Evolutionary conservation across 495 filamentous ascomycete genomes (phyloP), one percentile per base, ranked within the genome.

Genomic region (Parachaetomium inaequale): DNA sequence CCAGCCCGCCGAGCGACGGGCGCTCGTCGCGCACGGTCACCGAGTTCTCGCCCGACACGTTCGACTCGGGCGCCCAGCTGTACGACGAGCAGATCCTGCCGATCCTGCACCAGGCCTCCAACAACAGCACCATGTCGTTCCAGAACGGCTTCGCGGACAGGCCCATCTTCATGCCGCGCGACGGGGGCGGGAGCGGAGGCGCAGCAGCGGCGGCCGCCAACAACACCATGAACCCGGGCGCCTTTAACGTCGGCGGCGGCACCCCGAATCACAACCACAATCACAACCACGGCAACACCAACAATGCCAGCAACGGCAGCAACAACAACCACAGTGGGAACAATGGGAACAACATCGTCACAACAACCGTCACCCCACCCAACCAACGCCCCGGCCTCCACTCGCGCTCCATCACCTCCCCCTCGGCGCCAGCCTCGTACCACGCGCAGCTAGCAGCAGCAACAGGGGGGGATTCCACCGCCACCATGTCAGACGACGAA

Each of bases 1-100:
- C 79, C 31, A 80, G 75, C 62, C 81, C 84, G 7, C 78, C 81
- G 3, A 84, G 69, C 71, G 83, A 75, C 69, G 77, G 81, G 7
- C 77, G 78, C 2, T 83, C 85, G 17, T 84, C 87, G n/a, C 82
- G 83, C 31, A 85, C 82, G 15, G 84, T 87, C 61, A 83, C 87
- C 61, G 76, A 88, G 78, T 74, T 84, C 53, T 87, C 82, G 17
- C 76, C 78, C 17, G 82, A 81, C 54, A 77, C 75, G 51, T 85
- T 85, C 38, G 92, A 96, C 61, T 87, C 86, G 32, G 88, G 86
- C 19, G 91, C 92, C 14, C 88, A 91, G 69, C 80, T 97, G 4
- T 98, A 98, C 71, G 93, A 98, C 69, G 93, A 93, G 69, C 89
- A 96, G 67, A 95, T 93, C 14, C 82, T 93, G 4, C 94, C 94